Base-by-base conservation (phyloP, 805 yeast species). In the Suhomyces tanzawaensis region DNA sequence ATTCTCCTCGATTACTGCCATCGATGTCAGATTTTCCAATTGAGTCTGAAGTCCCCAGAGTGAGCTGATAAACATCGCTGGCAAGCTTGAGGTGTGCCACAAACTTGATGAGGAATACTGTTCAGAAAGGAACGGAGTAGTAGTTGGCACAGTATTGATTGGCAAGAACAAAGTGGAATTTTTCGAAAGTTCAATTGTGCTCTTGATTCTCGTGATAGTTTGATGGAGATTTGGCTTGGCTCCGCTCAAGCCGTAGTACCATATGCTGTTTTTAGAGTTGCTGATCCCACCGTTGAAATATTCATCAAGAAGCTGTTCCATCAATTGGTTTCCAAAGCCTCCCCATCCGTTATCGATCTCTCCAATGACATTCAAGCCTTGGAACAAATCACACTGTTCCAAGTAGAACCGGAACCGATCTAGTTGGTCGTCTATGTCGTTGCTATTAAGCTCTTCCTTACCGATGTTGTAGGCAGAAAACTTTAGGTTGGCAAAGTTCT, bases 321-420 rank as follows among this genome's bases (percentile, higher is more conserved):
- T 41, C 44, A 80, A 47, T 32, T 70, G 69, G 28, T 62, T 56
- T 4, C 85, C 59, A 48, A 85, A 79, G 0, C 95, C 95, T 34
- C 88, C 83, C 98, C 98, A 91, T 0, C 83, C 85, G 16, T 78
- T 71, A 53, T 86, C 95, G 3, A 82, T 47, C 36, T 89, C 96
- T 0, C 84, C 74, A 2, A 81, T 52, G 0, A 86, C 34, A 47
- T 84, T 85, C 7, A 93, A 41, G 0, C 96, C 96, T 38, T 74
- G 76, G 14, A 90, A 53, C 19, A 67, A 58, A 56, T 93, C 97
- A 55, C 93, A 81, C 42, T 77, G 74, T 53, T 91, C 99, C 11
- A 93, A 53, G 28, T 74, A 61, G 2, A 64, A 59, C 39, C 96
- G 69, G 39, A 89, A 76, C 29, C 73, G 73, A 17, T 83, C 85